Evolutionary conservation across 2,329 filamentous ascomycete genomes (phyloP).

Genomic region (Trichoderma semiorbis): DNA sequence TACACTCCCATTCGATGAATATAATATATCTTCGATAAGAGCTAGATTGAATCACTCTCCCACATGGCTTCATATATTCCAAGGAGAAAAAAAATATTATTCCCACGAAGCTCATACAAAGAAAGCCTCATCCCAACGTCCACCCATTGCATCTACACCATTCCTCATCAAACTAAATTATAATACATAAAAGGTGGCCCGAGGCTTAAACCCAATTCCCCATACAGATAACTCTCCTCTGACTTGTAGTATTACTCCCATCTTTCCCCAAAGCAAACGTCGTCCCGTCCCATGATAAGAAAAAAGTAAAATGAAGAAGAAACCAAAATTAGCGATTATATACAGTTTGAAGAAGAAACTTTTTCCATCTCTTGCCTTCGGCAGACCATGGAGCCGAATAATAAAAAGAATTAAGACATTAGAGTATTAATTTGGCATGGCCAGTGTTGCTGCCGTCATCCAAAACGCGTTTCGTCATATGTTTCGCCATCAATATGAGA

Average conservation of each 20-base stretch:
- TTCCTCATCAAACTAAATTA: not conserved
- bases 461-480: conserved; percentile 16
- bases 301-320: not conserved
- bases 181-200: conserved; percentile 6
- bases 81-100: not conserved
- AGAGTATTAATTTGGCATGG: conserved; percentile 11
- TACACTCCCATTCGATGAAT: not conserved
- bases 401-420: not conserved
- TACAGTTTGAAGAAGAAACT: not conserved
- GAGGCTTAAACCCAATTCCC: not conserved
- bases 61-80: not conserved
- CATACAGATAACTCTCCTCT: not conserved
- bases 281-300: not conserved
- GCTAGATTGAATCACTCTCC: not conserved
- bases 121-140: not conserved
- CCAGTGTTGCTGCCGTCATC: conserved; percentile 9
- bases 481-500: not conserved
- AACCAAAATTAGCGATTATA: not conserved
- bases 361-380: not conserved
- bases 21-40: not conserved
- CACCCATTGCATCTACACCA: not conserved
- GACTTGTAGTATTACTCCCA: not conserved
- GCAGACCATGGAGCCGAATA: not conserved
- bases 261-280: not conserved
- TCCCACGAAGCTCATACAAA: not conserved